Evolutionary conservation across 805 yeast genomes (phyloP), one percentile per base, ranked within the genome.

Genomic region (Ogataea glucozyma): DNA sequence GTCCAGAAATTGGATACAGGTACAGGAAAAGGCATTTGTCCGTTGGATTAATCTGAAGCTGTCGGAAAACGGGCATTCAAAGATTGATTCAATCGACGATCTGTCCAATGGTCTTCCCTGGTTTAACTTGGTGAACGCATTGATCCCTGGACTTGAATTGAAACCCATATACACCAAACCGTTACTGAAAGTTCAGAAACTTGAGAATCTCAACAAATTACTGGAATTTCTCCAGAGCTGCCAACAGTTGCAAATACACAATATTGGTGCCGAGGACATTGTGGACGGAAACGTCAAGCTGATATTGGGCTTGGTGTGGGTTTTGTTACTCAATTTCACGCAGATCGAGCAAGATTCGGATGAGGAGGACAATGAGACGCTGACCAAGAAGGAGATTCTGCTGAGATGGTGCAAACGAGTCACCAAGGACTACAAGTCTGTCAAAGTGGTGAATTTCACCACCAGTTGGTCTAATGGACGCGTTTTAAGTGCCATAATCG

Each of bases 391-490:
- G 38, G 76, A 70, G 13, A 67, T 75, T 4, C 57, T 73, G 26
- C 55, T 76, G 36, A 53, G 68, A 9, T 81, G 88, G 88, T 69
- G 83, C 43, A 80, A 78, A 52, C 54, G 67, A 18, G 62, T 66
- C 36, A 70, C 76, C 2, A 62, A 60, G 11, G 60, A 59, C 2
- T 70, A 71, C 44, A 48, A 51, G 8, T 63, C 57, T 6, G 69
- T 72, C 3, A 53, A 57, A 14, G 56, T 81, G 21, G 46, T 60
- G 10, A 79, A 81, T 56, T 81, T 81, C 58, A 66, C 76, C 29
- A 58, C 70, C 26, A 73, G 78, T 50, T 81, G 86, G 86, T 69
- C 72, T 7, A 58, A 71, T 56, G 70, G 81, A 22, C 53, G 66
- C 58, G 70, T 83, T 54, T 52, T 80, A 56, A 65, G 73, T 56